Evolutionary conservation across 805 yeast species (phyloP).

Genomic region (Lachancea meyersii): DNA sequence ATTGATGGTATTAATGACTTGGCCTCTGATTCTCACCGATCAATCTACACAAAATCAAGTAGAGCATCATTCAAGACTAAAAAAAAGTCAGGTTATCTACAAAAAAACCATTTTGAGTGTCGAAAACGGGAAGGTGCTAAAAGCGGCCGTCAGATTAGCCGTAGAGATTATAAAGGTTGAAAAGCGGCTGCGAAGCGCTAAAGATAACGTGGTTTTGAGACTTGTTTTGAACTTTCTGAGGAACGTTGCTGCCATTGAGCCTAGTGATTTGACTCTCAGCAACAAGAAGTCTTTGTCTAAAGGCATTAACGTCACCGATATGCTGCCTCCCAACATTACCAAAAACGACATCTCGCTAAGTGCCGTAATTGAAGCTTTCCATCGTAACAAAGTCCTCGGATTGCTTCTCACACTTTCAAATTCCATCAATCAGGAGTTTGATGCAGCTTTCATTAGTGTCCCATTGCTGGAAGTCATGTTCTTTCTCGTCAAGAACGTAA

Average conservation of each 20-base stretch:
- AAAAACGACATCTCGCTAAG: slow-evolving; percentile 63
- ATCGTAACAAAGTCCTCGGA: slow-evolving; percentile 65
- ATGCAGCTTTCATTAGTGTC: slow-evolving; percentile 51
- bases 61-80: slow-evolving; percentile 50
- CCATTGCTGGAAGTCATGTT: slow-evolving; percentile 66
- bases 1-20: slow-evolving; percentile 72
- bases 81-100: slow-evolving; percentile 61
- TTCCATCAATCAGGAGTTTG: slow-evolving; percentile 58
- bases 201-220: slow-evolving; percentile 68
- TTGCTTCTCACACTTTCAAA: slow-evolving; percentile 67
- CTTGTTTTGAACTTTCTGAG: slow-evolving; percentile 69
- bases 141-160: slow-evolving; percentile 63
- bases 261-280: slow-evolving; percentile 49
- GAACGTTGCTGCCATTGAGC: slow-evolving; percentile 73
- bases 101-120: slow-evolving; percentile 59
- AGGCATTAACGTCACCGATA: slow-evolving; percentile 25
- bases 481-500: slow-evolving; percentile 53
- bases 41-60: slow-evolving; percentile 56
- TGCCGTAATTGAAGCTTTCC: slow-evolving; percentile 50
- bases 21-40: slow-evolving; percentile 70
- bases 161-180: slow-evolving; percentile 51
- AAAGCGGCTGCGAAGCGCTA: slow-evolving; percentile 50
- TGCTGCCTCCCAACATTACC: slow-evolving; percentile 51
- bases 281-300: slow-evolving; percentile 35
- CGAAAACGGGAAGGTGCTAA: slow-evolving; percentile 55